Base-by-base conservation (phyloP, 2,329 filamentous ascomycete genomes). In the Botrytis porri region DNA sequence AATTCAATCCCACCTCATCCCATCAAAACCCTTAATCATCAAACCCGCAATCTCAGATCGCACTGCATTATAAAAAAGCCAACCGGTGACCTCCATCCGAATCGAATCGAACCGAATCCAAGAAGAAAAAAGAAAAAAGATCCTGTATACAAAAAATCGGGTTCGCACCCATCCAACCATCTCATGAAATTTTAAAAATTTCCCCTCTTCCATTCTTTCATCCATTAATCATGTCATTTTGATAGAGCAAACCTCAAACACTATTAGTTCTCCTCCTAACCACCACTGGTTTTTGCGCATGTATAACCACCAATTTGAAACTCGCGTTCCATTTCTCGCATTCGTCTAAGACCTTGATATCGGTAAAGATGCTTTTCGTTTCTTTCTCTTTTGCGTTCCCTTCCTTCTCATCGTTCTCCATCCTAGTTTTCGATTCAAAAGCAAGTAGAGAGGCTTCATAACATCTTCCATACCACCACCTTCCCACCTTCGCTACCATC, bases 381-480 rank as follows among this genome's bases (percentile, higher is more conserved):
- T 48, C 64, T 32, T 32, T 67, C 16, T 51, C 70, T 48, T 60
- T 72, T 6, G 8, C 22, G n/a, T 41, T 5, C 8, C 20, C 57
- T 57, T 1, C 10, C 4, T 35, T 41, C 39, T 25, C 8, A 4
- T 29, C 8, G 8, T 29, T 71, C 16, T 54, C 59, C n/a, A 20
- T 66, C 35, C 25, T 69, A 0, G 18, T 57, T 22, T 45, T 37
- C n/a, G 69, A 37, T 45, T 43, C 57, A 22, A 45, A 51, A 9
- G 43, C 25, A 39, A 65, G n/a, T 35, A 70, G 18, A 63, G 67
- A 63, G 65, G 22, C 35, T 82, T 98, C 95, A 81, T 98, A 98
- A 84, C 95, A 98, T 70, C 92, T 89, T 16, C 90, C 93, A 82
- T 97, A 98, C 96, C 96, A 99, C 94, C 95, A 98, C 61, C 96